Base-by-base conservation (phyloP, 306 rosid species). In the Sphenostylis stenocarpa region DNA sequence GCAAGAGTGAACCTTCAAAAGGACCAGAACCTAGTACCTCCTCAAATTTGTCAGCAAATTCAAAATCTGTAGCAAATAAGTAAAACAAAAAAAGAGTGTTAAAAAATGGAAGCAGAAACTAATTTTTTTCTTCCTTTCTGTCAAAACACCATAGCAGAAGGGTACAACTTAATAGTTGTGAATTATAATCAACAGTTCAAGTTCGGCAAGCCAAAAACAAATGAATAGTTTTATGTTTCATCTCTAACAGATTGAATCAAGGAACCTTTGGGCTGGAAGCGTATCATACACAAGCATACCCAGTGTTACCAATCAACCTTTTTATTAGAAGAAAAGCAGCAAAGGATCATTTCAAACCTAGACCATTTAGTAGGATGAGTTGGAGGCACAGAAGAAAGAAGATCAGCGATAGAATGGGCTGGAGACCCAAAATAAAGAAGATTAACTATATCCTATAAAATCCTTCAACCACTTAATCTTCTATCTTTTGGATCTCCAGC, bases 61-160 rank as follows among this genome's bases (percentile, higher is more conserved):
- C 96, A 75, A 86, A 80, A 86, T 92, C 99, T 96, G 86, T 68
- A 60, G 63, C 61, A 64, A 77, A 49, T 13, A 61, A 33, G 60
- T 21, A 29, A 76, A 82, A 72, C 38, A 58, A 72, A 63, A n/a
- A 44, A 44, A 48, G 38, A 31, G 29, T 7, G 79, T 58, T 24
- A 31, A 11, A 53, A 70, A 14, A 47, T 31, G 39, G 60, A 57
- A 58, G 74, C 72, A 68, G 28, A 52, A 39, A 52, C 57, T 38
- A 20, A 61, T 58, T 2, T 6, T 28, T 75, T 52, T 67, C 56
- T 31, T 39, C 31, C 67, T 23, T 57, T 56, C 70, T 21, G 39
- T 12, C n/a, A 43, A 69, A 76, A 47, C 20, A 68, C 68, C 72
- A 58, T 31, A 36, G 48, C 47, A 69, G 64, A 63, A n/a, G 80